A percentile compares a stretch with the other conserved stretches of the same genome.
These are phyloP conservation scores for Talaromyces sp. DNA, from an alignment of 2,329 filamentous ascomycete species.

Conservation along the genomic window DNA sequence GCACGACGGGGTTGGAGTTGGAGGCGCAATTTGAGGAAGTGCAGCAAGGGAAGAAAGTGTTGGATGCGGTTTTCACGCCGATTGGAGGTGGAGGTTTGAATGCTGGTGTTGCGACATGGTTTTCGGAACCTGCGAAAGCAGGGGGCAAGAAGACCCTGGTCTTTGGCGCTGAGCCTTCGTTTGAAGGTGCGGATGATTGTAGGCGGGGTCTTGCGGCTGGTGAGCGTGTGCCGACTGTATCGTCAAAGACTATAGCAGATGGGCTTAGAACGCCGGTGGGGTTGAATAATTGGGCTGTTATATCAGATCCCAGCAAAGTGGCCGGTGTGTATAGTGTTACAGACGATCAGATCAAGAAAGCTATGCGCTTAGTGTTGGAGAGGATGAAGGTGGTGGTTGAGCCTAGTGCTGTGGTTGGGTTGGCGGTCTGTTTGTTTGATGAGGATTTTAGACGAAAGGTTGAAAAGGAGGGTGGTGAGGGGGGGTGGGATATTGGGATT, in stretches of 20 bases:
- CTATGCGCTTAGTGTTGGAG: slow-evolving; percentile 77
- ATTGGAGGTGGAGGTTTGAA: slow-evolving; percentile 88
- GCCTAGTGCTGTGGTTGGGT: slow-evolving; percentile 77
- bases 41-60: slow-evolving; percentile 19
- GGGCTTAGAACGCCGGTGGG: slow-evolving; percentile 83
- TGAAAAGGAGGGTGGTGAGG: slow-evolving; percentile 60
- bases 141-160: slow-evolving; percentile 63
- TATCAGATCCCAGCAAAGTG: slow-evolving; percentile 69
- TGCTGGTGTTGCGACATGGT: slow-evolving; percentile 72
- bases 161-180: slow-evolving; percentile 82
- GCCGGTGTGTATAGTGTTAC: slow-evolving; percentile 67
- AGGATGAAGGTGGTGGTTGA: slow-evolving; percentile 88
- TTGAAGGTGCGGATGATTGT: slow-evolving; percentile 80
- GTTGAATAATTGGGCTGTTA: slow-evolving; percentile 69
- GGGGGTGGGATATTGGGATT: slow-evolving; percentile 69
- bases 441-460: slow-evolving; percentile 75
- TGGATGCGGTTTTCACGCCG: slow-evolving; percentile 75
- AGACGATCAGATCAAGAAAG: slow-evolving; percentile 75
- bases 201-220: slow-evolving; percentile 65
- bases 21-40: slow-evolving; percentile 66
- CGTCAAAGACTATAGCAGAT: slow-evolving; percentile 79
- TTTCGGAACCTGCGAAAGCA: slow-evolving; percentile 44
- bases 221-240: slow-evolving; percentile 63
- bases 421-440: slow-evolving; percentile 80
- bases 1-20: slow-evolving; percentile 81